Percentiles rank a stretch among this genome's conserved stretches.
Evolutionary conservation across 306 rosid species (phyloP).

Genomic region (Medicago lupulina): DNA sequence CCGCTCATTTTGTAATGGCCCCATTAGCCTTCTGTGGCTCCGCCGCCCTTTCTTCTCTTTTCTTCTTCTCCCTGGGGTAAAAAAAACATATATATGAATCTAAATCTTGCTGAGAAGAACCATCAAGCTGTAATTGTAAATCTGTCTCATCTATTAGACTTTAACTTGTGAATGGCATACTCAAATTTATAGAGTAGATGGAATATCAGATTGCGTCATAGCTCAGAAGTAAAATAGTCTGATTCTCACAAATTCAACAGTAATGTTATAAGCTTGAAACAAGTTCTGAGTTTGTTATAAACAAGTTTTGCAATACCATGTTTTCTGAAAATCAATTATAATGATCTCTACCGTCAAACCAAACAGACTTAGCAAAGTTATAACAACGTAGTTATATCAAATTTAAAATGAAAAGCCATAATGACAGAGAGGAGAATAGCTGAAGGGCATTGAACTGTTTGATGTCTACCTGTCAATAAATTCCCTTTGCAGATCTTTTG

Average conservation of each 20-base stretch:
- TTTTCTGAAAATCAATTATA: constrained; percentile 5
- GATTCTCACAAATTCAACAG: background rate
- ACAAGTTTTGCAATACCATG: background rate
- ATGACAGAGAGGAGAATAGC: background rate
- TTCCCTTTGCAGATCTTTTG: constrained; percentile 89
- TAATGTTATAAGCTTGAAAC: background rate
- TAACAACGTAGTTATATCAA: background rate
- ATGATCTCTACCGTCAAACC: background rate
- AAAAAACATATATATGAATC: constrained; percentile 22
- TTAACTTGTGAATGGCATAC: background rate
- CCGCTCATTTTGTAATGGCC: constrained; percentile 74
- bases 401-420: background rate
- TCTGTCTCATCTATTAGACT: background rate
- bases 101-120: constrained; percentile 23
- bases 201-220: background rate
- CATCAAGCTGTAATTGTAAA: constrained; percentile 21
- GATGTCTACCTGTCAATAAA: constrained; percentile 76
- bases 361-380: background rate
- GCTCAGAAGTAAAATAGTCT: background rate
- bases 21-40: constrained; percentile 76
- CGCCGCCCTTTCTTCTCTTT: constrained; percentile 70
- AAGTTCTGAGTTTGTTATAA: background rate
- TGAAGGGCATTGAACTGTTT: constrained; percentile 30
- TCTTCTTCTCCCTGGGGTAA: constrained; percentile 90
- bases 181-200: constrained; percentile 1